Conservation (phyloP, 148 eudicot genomes). For the Heliamphora exappendiculata region DNA sequence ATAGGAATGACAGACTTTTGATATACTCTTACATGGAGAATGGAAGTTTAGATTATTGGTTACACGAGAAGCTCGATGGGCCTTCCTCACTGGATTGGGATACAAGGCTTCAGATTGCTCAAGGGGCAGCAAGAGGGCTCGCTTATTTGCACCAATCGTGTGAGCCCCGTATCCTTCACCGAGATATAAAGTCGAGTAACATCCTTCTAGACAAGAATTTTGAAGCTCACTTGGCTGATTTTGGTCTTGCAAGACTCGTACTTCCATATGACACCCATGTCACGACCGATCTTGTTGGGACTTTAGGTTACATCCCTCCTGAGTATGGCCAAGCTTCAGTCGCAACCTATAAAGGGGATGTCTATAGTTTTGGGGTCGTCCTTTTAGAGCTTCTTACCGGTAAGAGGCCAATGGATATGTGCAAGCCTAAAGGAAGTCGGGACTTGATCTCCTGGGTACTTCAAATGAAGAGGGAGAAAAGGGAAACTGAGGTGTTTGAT, state of each 20-base stretch:
- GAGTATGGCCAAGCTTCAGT: slow-evolving; percentile 49
- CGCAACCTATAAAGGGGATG: slow-evolving; percentile 48
- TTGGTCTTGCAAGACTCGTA: slow-evolving; percentile 46
- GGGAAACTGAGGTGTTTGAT: slow-evolving; percentile 42
- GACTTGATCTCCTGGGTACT: slow-evolving; percentile 44
- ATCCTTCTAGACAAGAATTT: slow-evolving; percentile 41
- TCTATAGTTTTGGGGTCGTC: slow-evolving; percentile 51
- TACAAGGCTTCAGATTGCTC: slow-evolving; percentile 32
- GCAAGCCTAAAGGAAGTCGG: slow-evolving; percentile 29
- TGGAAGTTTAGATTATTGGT: slow-evolving; percentile 51
- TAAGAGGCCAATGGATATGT: slow-evolving; percentile 51
- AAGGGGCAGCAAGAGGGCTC: slow-evolving; percentile 40
- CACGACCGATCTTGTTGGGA: slow-evolving; percentile 50
- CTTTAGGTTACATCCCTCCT: slow-evolving; percentile 51
- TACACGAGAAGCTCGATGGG: slow-evolving; percentile 45
- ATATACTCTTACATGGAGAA: slow-evolving; percentile 52
- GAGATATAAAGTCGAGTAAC: slow-evolving; percentile 51
- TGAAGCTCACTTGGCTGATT: slow-evolving; percentile 52
- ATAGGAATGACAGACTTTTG: slow-evolving; percentile 31
- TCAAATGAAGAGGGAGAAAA: slow-evolving; percentile 31
- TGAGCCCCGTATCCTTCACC: slow-evolving; percentile 43
- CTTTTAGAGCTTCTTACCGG: slow-evolving; percentile 49
- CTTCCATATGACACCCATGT: slow-evolving; percentile 43
- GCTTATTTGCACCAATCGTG: slow-evolving; percentile 44
- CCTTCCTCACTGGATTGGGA: slow-evolving; percentile 40